phyloP scores from a whole-genome alignment of 768 basidiomycete genomes.

The Mycena kentingensis region DNA sequence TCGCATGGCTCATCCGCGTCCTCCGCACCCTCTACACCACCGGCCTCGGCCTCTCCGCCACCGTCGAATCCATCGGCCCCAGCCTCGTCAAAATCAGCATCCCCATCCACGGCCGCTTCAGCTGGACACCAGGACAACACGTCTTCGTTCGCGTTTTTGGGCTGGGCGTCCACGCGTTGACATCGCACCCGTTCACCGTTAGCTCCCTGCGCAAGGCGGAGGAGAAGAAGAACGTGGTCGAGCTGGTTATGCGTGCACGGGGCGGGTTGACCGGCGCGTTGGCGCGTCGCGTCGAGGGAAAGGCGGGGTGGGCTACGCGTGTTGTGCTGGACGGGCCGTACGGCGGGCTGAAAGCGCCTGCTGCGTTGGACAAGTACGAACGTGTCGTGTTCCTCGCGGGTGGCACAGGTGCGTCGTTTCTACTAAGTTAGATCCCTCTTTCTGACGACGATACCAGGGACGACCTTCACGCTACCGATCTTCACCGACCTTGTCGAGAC shows the following conservation, averaged over 20 bases:
- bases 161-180: constrained; percentile 26
- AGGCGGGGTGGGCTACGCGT: constrained; percentile 16
- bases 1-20: constrained; percentile 32
- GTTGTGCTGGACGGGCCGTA: constrained; percentile 33
- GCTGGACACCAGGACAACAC: too few species aligned
- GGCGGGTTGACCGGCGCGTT: constrained; percentile 31
- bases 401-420: constrained; percentile 32
- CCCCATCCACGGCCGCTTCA: too few species aligned
- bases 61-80: too few species aligned
- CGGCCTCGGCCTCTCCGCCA: too few species aligned
- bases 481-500: constrained; percentile 27
- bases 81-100: too few species aligned
- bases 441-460: constrained; percentile 10
- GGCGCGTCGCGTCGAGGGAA: constrained; percentile 13
- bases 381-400: constrained; percentile 34
- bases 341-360: constrained; percentile 30
- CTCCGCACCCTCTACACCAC: too few species aligned
- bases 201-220: constrained; percentile 23
- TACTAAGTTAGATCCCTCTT: neutral
- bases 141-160: constrained; percentile 25
- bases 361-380: constrained; percentile 28
- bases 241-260: constrained; percentile 30
- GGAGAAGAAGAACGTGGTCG: constrained; percentile 15
- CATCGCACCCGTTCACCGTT: constrained; percentile 38
- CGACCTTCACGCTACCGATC: constrained; percentile 30